Evolutionary conservation across 2,329 filamentous ascomycete genomes (phyloP).

Genomic region (Curvularia hawaiiensis): DNA sequence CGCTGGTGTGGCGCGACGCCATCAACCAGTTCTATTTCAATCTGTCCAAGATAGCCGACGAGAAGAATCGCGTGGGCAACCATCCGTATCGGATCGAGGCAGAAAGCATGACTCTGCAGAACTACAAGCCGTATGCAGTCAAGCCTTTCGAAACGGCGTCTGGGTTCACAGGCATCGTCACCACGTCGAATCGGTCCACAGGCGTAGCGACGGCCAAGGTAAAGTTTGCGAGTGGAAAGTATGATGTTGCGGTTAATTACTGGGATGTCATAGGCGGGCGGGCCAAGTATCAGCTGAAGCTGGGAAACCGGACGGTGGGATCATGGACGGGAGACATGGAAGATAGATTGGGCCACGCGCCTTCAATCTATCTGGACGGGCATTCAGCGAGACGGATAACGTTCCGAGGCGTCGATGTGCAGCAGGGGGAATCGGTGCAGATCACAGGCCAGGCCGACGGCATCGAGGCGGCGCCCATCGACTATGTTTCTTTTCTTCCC

Average conservation of each 20-base stretch:
- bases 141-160: constrained; percentile 66
- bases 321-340: constrained; percentile 66
- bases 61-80: constrained; percentile 60
- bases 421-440: constrained; percentile 58
- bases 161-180: constrained; percentile 61
- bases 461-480: constrained; percentile 67
- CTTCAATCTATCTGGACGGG: constrained; percentile 65
- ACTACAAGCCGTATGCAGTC: constrained; percentile 61
- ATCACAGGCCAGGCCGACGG: constrained; percentile 65
- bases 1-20: constrained; percentile 72
- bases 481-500: constrained; percentile 69
- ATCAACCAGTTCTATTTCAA: constrained; percentile 69
- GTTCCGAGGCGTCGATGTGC: constrained; percentile 58
- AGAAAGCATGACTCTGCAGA: constrained; percentile 65
- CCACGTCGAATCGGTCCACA: constrained; percentile 56
- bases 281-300: constrained; percentile 59
- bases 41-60: constrained; percentile 65
- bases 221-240: constrained; percentile 58
- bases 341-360: constrained; percentile 62
- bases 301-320: constrained; percentile 61
- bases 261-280: constrained; percentile 66
- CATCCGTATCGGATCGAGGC: constrained; percentile 72
- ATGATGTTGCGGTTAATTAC: constrained; percentile 70
- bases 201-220: constrained; percentile 58
- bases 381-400: constrained; percentile 68